A percentile compares a stretch with the other conserved stretches of the same genome.
phyloP scores from a whole-genome alignment of 2,329 filamentous ascomycete species.

The Chaetomiaceae sp. region DNA sequence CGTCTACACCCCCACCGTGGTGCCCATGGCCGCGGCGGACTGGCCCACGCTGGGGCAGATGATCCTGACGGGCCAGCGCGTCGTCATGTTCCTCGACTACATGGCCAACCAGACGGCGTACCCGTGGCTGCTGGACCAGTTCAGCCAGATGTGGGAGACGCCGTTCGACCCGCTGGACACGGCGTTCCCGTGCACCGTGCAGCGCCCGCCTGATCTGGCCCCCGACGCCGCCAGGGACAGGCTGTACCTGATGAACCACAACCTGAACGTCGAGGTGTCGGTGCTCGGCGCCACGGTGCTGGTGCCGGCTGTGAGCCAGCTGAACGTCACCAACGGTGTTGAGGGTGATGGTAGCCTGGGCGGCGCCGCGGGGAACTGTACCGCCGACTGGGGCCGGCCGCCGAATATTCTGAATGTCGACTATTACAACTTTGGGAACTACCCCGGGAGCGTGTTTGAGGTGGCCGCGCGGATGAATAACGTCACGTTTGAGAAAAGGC shows the following conservation, averaged over 20 bases:
- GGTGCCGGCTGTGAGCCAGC: constrained; percentile 64
- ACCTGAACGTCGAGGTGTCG: constrained; percentile 73
- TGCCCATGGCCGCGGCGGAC: constrained; percentile 66
- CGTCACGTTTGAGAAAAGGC: constrained; percentile 56
- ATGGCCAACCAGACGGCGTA: constrained; percentile 70
- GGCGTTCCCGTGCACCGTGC: constrained; percentile 69
- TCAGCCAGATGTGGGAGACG: constrained; percentile 85
- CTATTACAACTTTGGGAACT: constrained; percentile 70
- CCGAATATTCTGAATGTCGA: constrained; percentile 80
- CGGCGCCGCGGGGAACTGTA: constrained; percentile 57
- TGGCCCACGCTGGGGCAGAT: constrained; percentile 81
- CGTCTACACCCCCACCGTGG: constrained; percentile 65
- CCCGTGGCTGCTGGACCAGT: constrained; percentile 84
- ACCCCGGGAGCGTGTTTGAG: constrained; percentile 68
- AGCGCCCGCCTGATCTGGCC: constrained; percentile 67
- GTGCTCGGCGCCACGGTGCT: constrained; percentile 60
- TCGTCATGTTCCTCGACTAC: constrained; percentile 82
- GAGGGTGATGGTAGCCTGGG: constrained; percentile 64
- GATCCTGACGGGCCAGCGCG: constrained; percentile 65
- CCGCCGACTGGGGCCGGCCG: constrained; percentile 56
- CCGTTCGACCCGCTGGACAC: constrained; percentile 67
- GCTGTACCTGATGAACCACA: constrained; percentile 85
- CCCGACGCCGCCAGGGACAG: constrained; percentile 50
- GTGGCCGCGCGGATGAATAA: constrained; percentile 67
- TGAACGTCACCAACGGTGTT: constrained; percentile 68